Percentiles rank a stretch among this genome's conserved stretches.
phyloP scores from a whole-genome alignment of 1,284 basidiomycete species.

The Rugosomyces carneus region DNA sequence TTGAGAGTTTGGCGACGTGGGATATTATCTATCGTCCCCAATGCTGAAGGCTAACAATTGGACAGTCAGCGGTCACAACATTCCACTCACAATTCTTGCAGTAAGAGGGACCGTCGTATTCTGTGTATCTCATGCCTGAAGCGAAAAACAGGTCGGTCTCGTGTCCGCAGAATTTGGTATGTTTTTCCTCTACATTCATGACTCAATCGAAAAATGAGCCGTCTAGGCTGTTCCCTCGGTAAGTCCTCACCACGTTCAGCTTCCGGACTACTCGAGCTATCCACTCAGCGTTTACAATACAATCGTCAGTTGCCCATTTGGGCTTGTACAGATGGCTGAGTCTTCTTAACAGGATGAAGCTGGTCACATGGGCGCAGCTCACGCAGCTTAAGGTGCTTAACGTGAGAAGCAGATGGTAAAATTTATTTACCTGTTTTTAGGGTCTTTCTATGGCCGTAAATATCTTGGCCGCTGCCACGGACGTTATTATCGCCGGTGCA shows the following conservation, averaged over 20 bases:
- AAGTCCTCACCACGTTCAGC: slow-evolving; percentile 11
- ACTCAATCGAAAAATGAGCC: slow-evolving; percentile 4
- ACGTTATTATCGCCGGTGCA: slow-evolving; percentile 44
- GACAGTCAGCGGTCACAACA: slow-evolving; percentile 43
- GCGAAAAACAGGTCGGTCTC: slow-evolving; percentile 27
- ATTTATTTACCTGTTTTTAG: slow-evolving; percentile 21
- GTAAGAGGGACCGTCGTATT: slow-evolving; percentile 25
- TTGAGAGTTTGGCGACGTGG: slow-evolving; percentile 48
- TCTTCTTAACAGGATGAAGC: slow-evolving; percentile 27
- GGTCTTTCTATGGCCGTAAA: slow-evolving; percentile 52
- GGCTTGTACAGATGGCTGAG: slow-evolving; percentile 1
- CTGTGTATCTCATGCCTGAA: not conserved
- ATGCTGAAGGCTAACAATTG: slow-evolving; percentile 1
- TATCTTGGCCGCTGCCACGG: slow-evolving; percentile 42
- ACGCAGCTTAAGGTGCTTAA: slow-evolving; percentile 34
- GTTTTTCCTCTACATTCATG: slow-evolving; percentile 8
- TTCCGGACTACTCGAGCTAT: slow-evolving; percentile 4
- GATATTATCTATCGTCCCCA: slow-evolving; percentile 15
- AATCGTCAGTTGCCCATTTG: slow-evolving; percentile 30
- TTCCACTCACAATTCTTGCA: slow-evolving; percentile 32
- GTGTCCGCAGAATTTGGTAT: slow-evolving; percentile 45
- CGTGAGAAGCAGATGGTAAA: not conserved
- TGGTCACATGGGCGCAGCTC: slow-evolving; percentile 41
- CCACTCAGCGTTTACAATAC: slow-evolving; percentile 34
- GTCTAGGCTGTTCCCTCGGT: slow-evolving; percentile 36